Evolutionary conservation across 164 flowering plant species (phyloP).

Genomic region (Paratinospora sagittata): DNA sequence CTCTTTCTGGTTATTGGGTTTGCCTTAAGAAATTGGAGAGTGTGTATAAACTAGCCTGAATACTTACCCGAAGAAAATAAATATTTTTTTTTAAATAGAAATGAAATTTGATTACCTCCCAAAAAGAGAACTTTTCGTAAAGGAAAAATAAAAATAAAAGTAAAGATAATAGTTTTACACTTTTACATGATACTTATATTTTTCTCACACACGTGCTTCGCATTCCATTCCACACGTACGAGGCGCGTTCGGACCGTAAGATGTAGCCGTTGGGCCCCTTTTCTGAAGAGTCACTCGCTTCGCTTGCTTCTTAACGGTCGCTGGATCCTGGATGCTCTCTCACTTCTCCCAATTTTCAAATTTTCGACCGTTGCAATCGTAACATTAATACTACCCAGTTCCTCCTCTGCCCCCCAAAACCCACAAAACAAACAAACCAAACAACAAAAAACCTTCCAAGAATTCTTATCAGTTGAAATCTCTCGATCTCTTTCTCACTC

Average conservation of each 20-base stretch:
- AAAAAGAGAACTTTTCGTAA: too few relatives aligned
- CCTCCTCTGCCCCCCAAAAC: not conserved
- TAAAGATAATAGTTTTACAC: too few relatives aligned
- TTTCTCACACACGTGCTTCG: not conserved
- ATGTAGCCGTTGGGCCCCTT: slow-evolving; percentile 6
- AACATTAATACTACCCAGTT: slow-evolving; percentile 18
- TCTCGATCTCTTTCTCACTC: not conserved
- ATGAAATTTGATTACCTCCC: too few relatives aligned
- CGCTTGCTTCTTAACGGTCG: not conserved
- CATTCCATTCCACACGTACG: not conserved
- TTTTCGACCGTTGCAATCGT: slow-evolving; percentile 27
- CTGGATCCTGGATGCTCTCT: not conserved
- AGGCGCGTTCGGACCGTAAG: slow-evolving; percentile 6
- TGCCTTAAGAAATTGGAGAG: too few relatives aligned
- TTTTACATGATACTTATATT: not conserved
- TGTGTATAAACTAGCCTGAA: too few relatives aligned
- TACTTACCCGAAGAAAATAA: too few relatives aligned
- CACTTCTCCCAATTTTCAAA: slow-evolving; percentile 8
- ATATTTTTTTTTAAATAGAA: too few relatives aligned
- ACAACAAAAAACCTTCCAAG: slow-evolving; percentile 7
- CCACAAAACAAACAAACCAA: not conserved
- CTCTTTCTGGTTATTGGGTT: too few relatives aligned
- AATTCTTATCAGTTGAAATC: slow-evolving; percentile 6
- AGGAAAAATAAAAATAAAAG: too few relatives aligned
- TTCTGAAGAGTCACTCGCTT: not conserved